Evolutionary conservation across 306 rosid species (phyloP).

Genomic region (Casuarina cunninghamiana): DNA sequence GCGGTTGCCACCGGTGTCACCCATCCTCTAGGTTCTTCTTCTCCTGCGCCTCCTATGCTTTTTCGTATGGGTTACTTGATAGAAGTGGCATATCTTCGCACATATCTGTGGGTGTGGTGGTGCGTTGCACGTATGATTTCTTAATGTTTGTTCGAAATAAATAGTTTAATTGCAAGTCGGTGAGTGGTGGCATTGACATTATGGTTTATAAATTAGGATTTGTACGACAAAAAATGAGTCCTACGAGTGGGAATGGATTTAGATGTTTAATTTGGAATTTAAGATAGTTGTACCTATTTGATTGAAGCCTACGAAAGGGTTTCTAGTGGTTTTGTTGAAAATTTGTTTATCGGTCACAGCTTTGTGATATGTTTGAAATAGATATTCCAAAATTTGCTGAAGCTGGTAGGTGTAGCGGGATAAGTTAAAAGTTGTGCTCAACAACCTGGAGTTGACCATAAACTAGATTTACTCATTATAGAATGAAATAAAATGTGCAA

Average conservation of each 20-base stretch:
- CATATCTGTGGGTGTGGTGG: background rate
- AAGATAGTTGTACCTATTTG: background rate
- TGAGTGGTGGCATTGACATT: background rate
- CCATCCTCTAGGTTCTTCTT: constrained; percentile 74
- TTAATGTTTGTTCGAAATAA: background rate
- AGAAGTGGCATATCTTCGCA: no score
- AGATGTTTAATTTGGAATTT: background rate
- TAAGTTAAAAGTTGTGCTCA: background rate
- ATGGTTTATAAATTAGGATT: background rate
- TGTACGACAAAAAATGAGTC: background rate
- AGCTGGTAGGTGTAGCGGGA: background rate
- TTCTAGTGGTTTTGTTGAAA: background rate
- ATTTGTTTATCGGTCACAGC: background rate
- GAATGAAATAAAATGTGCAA: background rate
- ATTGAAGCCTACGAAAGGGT: background rate
- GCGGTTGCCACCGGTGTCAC: constrained; percentile 78
- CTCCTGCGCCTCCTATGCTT: constrained; percentile 5
- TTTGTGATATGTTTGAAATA: background rate
- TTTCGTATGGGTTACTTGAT: background rate
- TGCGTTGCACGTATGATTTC: background rate
- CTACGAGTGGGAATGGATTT: background rate
- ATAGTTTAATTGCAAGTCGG: background rate
- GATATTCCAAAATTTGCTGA: background rate
- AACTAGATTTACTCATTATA: background rate
- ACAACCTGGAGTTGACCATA: constrained; percentile 1